Evolutionary conservation across 306 rosid species (phyloP), one percentile per base, ranked within the genome.

Genomic region (Malus sylvestris): DNA sequence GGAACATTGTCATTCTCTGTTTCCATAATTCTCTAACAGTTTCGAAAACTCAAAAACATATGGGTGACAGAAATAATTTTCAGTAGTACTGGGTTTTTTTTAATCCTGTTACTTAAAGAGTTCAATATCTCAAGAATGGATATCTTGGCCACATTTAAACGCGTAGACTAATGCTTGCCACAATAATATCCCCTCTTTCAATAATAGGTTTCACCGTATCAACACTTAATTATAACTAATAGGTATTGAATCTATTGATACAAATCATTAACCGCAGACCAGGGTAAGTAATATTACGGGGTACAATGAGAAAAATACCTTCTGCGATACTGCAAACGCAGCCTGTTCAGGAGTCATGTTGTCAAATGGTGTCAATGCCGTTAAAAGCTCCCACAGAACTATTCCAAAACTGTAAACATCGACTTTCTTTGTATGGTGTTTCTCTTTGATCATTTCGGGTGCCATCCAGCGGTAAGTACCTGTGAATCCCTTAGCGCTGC

Each of bases 401-500:
- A 95, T 92, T 74, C 96, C 99, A 70, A 95, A 95, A 85, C 99
- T 95, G 82, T 95, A 95, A 78, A 92, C 97, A 83, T 95, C 99
- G 25, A 93, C 93, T 79, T 95, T 95, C 81, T 92, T 95, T 1
- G 99, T 90, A 72, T 95, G 99, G 40, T 86, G 95, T 77, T 90
- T 95, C 79, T 88, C 96, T 87, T 87, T 88, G 83, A 95, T 90
- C 92, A 92, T 91, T 83, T 95, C 99, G 0, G 99, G 99, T 7
- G 97, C 99, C 99, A 95, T 95, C 99, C 99, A 95, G 10, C 99
- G 93, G 73, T 95, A 95, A 2, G 99, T 95, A 52, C 99, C 97
- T 1, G 93, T 95, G 69, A 95, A 95, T 53, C 96, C 99, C 82
- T 86, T 89, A 2, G 87, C 83, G 44, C 90, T 90, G 19, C 91